phyloP scores from a whole-genome alignment of 1,284 basidiomycete genomes.

The Heimioporus punctisporus region DNA sequence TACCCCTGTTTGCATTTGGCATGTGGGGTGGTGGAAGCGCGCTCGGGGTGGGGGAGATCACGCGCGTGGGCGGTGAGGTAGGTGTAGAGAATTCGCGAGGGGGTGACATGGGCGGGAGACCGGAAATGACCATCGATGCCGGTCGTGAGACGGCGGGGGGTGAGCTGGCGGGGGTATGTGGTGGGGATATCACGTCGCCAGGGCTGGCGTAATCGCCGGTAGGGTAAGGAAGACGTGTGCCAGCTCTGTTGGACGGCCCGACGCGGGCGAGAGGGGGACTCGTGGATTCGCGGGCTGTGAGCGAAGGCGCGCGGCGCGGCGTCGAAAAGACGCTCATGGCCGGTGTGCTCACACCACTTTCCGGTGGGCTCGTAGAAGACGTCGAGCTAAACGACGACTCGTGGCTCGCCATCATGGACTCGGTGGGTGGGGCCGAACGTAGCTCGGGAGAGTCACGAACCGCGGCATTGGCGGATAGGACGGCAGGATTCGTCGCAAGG shows the following conservation, averaged over 20 bases:
- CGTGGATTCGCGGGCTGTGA: conserved; percentile 58
- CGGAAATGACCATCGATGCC: conserved; percentile 29
- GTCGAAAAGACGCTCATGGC: conserved; percentile 31
- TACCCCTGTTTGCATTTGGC: conserved; percentile 41
- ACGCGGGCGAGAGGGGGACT: conserved; percentile 59
- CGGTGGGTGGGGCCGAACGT: conserved; percentile 39
- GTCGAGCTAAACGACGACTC: conserved; percentile 27
- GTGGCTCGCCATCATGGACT: conserved; percentile 39
- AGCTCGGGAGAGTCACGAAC: conserved; percentile 46
- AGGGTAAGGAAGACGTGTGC: conserved; percentile 75
- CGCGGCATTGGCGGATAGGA: conserved; percentile 55
- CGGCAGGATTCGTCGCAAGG: conserved; percentile 56
- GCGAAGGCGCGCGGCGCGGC: conserved; percentile 33
- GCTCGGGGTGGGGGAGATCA: conserved; percentile 23
- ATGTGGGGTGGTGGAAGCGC: conserved; percentile 37
- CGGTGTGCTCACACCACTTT: conserved; percentile 16
- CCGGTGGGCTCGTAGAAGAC: conserved; percentile 21
- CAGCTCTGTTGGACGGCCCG: conserved; percentile 23
- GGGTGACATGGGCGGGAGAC: conserved; percentile 28
- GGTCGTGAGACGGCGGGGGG: conserved; percentile 38
- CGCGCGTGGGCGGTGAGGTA: conserved; percentile 24
- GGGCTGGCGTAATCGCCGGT: conserved; percentile 79
- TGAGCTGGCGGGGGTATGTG: conserved; percentile 64
- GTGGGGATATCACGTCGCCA: conserved; percentile 34
- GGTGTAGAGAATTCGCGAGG: conserved; percentile 21